Evolutionary conservation across 2,329 filamentous ascomycete species (phyloP).

Genomic region (Ophiosphaerella herpotricha): DNA sequence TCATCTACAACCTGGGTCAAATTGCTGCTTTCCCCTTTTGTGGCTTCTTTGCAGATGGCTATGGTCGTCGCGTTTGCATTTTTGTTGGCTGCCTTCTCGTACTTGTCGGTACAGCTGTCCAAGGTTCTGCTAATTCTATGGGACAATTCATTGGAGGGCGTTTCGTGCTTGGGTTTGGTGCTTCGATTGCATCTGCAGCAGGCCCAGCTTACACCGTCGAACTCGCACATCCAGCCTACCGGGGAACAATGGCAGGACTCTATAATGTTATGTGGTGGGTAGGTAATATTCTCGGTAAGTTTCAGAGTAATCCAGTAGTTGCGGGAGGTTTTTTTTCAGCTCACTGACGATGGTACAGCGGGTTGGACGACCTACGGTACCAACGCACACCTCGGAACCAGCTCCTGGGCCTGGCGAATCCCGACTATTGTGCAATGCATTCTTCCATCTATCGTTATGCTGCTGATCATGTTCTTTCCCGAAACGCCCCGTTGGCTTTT

Average conservation of each 20-base stretch:
- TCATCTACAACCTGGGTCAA: slow-evolving; percentile 55
- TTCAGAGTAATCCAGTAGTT: no score
- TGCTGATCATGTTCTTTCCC: slow-evolving; percentile 59
- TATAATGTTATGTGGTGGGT: slow-evolving; percentile 54
- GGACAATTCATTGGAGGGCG: slow-evolving; percentile 59
- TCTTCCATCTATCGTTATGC: slow-evolving; percentile 49
- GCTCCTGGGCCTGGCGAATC: slow-evolving; percentile 59
- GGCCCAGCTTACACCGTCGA: slow-evolving; percentile 65
- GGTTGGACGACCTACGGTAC: slow-evolving; percentile 56
- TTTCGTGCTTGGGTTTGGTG: slow-evolving; percentile 54
- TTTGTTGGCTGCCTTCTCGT: slow-evolving; percentile 61
- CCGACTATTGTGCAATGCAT: slow-evolving; percentile 40
- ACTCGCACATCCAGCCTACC: slow-evolving; percentile 63
- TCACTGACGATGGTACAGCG: slow-evolving; percentile 29
- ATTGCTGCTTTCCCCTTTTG: slow-evolving; percentile 56
- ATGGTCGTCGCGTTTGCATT: slow-evolving; percentile 60
- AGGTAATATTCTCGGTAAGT: slow-evolving; percentile 51
- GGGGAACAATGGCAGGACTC: slow-evolving; percentile 64
- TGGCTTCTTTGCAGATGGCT: slow-evolving; percentile 47
- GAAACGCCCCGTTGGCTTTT: slow-evolving; percentile 60
- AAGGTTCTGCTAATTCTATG: slow-evolving; percentile 53
- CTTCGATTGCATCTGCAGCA: slow-evolving; percentile 60
- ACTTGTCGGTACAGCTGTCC: slow-evolving; percentile 57
- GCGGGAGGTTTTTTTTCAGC: no score
- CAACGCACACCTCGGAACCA: slow-evolving; percentile 45